Evolutionary conservation across 176 grass and related monocot genomes (phyloP).

Genomic region (Juncus effusus): DNA sequence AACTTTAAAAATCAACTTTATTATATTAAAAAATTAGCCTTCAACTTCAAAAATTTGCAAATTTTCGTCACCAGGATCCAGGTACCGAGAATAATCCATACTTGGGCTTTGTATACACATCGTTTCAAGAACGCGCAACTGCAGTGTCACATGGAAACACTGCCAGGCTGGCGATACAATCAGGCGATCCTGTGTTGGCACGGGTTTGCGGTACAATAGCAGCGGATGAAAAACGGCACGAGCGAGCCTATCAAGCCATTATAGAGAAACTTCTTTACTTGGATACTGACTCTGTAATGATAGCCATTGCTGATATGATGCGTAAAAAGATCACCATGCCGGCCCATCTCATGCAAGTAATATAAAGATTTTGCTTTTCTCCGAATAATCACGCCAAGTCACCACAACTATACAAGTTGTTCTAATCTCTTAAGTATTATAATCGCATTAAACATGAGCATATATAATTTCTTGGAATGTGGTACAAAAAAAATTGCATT

Average conservation of each 20-base stretch:
- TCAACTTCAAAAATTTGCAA: not conserved
- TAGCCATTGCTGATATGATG: slow-evolving; percentile 95
- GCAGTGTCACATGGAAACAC: slow-evolving; percentile 93
- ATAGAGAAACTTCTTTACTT: slow-evolving; percentile 76
- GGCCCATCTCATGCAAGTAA: slow-evolving; percentile 80
- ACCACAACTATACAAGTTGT: no score
- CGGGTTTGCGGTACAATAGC: slow-evolving; percentile 79
- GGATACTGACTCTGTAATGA: slow-evolving; percentile 67
- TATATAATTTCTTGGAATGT: no score
- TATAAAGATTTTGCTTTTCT: no score
- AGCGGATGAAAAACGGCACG: slow-evolving; percentile 97
- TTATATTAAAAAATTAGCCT: no score
- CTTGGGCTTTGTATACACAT: slow-evolving; percentile 82
- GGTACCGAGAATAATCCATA: slow-evolving; percentile 92
- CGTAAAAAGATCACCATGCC: slow-evolving; percentile 98
- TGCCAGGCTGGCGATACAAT: slow-evolving; percentile 50
- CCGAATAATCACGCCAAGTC: no score
- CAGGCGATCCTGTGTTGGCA: slow-evolving; percentile 66
- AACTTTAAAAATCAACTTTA: no score
- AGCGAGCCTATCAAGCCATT: slow-evolving; percentile 72
- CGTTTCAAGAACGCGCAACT: slow-evolving; percentile 94
- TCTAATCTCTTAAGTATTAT: no score
- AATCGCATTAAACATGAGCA: no score
- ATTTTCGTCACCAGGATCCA: slow-evolving; percentile 47
- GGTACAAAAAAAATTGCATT: no score